Base-by-base conservation (phyloP, 2,329 filamentous ascomycete genomes). In the Biscogniauxia marginata region DNA sequence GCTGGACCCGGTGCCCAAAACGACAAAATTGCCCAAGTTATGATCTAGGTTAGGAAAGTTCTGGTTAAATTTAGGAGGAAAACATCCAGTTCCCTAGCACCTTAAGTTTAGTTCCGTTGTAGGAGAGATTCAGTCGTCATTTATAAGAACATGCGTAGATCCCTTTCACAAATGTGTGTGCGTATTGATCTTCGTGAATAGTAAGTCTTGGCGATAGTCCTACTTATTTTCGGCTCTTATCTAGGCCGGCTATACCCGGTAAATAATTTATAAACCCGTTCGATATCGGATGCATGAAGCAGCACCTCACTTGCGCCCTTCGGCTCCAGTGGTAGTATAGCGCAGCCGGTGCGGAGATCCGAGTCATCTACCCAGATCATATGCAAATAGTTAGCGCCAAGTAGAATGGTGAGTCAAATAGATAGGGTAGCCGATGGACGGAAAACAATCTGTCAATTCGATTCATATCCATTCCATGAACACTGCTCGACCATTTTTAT, bases 1-100 rank as follows among this genome's bases (percentile, higher is more conserved):
- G 71, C 0, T 74, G 69, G 56, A 54, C 63, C 69, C 4, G 70
- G 70, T 20, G 65, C 68, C 6, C 70, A 73, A 48, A 67, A 69
- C 7, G 70, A 74, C 18, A 71, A n/a, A n/a, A n/a, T n/a, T n/a
- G n/a, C n/a, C n/a, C n/a, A n/a, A n/a, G n/a, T n/a, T n/a, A n/a
- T n/a, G n/a, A n/a, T n/a, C n/a, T n/a, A n/a, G n/a, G n/a, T n/a
- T n/a, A n/a, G n/a, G n/a, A n/a, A n/a, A n/a, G n/a, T 7, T 49
- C 11, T 49, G 21, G 8, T 39, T 11, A 39, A 39, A 16, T 11
- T 4, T 39, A 39, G 2, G 13, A 39, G n/a, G 13, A 6, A 39
- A 16, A 16, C 13, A n/a, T 39, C 11, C 13, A 3, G 30, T n/a
- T n/a, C 30, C 30, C 7, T 16, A 9, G 7, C 30, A 39, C 30